Conservation (phyloP, 1,139 yeast species). For the Blastobotrys capitulatus region DNA sequence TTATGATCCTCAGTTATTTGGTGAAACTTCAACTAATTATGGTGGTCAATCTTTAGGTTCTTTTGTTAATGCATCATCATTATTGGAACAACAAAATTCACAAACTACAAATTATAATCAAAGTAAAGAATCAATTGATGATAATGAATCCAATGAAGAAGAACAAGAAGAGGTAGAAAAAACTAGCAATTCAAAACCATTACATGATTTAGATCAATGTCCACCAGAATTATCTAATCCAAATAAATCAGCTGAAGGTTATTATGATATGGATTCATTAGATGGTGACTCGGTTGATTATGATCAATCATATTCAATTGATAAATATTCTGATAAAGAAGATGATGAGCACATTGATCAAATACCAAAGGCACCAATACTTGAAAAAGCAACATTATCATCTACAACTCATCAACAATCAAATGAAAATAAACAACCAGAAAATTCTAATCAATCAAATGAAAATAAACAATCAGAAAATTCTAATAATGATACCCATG, state of each 20-base stretch:
- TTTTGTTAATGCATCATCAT: not conserved
- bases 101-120: not conserved
- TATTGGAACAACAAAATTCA: not conserved
- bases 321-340: not conserved
- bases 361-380: not conserved
- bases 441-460: too few species aligned
- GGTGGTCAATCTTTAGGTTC: not conserved
- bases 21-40: not conserved
- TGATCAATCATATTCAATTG: not conserved
- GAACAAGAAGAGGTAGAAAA: not conserved
- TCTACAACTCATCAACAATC: too few species aligned
- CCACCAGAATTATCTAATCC: conserved; percentile 7
- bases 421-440: too few species aligned
- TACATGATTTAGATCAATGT: conserved; percentile 5
- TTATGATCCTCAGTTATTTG: not conserved
- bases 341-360: too few species aligned
- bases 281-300: conserved; percentile 2
- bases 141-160: too few species aligned
- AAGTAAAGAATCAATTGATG: too few species aligned
- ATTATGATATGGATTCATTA: conserved; percentile 4
- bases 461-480: too few species aligned
- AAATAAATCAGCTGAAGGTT: not conserved
- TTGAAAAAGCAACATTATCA: not conserved
- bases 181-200: too few species aligned
- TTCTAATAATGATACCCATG: too few species aligned